Base-by-base conservation (phyloP, 495 filamentous ascomycete genomes). In the Penicillium malachiteum region DNA sequence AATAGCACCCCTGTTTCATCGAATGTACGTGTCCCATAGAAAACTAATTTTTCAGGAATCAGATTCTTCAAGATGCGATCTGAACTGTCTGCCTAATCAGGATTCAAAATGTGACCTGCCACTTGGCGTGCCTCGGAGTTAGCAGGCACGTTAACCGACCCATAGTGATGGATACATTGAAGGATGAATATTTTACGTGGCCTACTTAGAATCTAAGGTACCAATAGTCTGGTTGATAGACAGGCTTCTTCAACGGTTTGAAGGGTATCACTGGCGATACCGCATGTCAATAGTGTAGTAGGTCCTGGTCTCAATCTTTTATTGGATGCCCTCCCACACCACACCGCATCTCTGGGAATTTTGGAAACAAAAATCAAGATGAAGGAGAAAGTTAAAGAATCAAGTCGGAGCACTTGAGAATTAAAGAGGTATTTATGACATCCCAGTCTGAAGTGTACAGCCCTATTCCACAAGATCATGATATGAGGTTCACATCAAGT, bases 91-190 rank as follows among this genome's bases (percentile, higher is more conserved):
- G 14, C 43, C 43, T 11, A 26, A 46, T 31, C 31, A 14, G 12
- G 43, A 32, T 31, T 17, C 31, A 7, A 31, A 31, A 13, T 32
- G 38, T 47, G 21, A 35, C 3, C n/a, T 41, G 30, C 33, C 4
- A 43, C 38, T 55, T 35, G 43, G 37, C 40, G 41, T 41, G n/a
- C 31, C 0, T 33, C 30, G 60, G 56, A 58, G 47, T 26, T 37
- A 59, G 52, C 44, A 59, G 60, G 40, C 56, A 53, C 51, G 59
- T 53, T 58, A 59, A 38, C 60, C 48, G 56, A 59, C 52, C 60
- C 56, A 53, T 32, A 33, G 30, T 30, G 16, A n/a, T 52, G 59
- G 59, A 62, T 42, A 62, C 37, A 26, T 26, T 26, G 21, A 26
- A 26, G 21, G 21, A 26, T 26, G 21, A 41, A 38, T 50, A 39